Evolutionary conservation across 2,329 filamentous ascomycete genomes (phyloP), one percentile per base, ranked within the genome.

Genomic region (Hypoxylon sp.): DNA sequence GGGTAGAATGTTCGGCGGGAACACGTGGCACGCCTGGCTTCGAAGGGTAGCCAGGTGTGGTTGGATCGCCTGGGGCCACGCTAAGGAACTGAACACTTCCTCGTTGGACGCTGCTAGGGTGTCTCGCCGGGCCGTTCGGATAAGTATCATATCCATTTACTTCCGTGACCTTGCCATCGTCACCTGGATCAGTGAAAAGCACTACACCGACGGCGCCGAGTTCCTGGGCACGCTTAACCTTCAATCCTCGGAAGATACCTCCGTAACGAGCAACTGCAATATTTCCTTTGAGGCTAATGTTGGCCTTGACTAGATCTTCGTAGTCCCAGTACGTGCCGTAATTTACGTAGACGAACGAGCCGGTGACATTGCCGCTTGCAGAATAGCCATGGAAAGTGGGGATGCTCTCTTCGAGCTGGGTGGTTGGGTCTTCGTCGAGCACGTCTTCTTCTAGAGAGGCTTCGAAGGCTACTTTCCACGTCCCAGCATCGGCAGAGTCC

Each of bases 331-430:
- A 95, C 0, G 89, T 94, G 42, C 92, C 93, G 65, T 94, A 96
- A 71, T 97, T 97, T 68, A 90, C 91, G 66, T 88, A 97, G 21
- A 96, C 89, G 60, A 90, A 94, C 9, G 84, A 82, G 2, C 84
- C 91, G 0, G 93, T 97, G 36, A 95, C 93, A 69, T 97, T 96
- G 19, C 93, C 93, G 53, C 80, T 92, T 3, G 91, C 91, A 3
- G 91, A 96, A 71, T 97, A 97, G 43, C 93, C 94, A 67, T 97
- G 93, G 75, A 97, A 97, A 0, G 88, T 93, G 1, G 93, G 91
- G 16, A 97, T 81, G 20, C 90, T 79, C 63, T 91, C 81, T 7
- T 81, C 72, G 34, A 91, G 75, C 15, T 84, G 81, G 12, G 86
- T 91, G 0, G 91, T 95, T 2, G 85, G 81, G 68, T 99, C 94